A percentile compares a stretch with the other conserved stretches of the same genome.
Conservation (phyloP, 2,329 filamentous ascomycete genomes). For the Penicillium crustosum region DNA sequence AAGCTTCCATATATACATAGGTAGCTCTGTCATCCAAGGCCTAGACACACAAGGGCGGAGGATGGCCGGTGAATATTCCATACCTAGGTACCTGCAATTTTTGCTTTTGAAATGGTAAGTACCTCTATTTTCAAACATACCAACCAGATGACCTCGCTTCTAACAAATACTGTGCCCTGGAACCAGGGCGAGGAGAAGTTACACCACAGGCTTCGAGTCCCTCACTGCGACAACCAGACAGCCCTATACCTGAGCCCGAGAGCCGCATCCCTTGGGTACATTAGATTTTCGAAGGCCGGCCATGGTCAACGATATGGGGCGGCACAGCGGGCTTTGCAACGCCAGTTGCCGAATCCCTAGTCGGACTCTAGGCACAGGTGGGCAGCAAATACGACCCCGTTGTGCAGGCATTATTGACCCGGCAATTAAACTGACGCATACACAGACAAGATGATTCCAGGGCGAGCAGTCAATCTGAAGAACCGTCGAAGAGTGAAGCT, state of each 20-base stretch:
- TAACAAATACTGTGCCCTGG: neutral
- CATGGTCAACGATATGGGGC: conserved; percentile 80
- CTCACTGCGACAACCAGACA: neutral
- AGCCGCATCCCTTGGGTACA: conserved; percentile 57
- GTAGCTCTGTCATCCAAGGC: too few relatives aligned
- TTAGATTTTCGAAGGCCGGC: conserved; percentile 63
- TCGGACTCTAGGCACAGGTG: conserved; percentile 64
- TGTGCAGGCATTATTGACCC: too few relatives aligned
- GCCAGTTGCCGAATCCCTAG: conserved; percentile 60
- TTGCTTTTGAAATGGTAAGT: too few relatives aligned
- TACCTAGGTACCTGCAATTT: too few relatives aligned
- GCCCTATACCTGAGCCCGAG: neutral
- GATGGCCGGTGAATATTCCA: too few relatives aligned
- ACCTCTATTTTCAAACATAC: too few relatives aligned
- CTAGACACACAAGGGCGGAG: too few relatives aligned
- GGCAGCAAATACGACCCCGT: conserved; percentile 45
- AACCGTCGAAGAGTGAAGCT: too few relatives aligned
- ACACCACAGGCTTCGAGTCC: neutral
- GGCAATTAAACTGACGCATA: too few relatives aligned
- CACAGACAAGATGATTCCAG: too few relatives aligned
- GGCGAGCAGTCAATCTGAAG: too few relatives aligned
- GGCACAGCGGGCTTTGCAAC: conserved; percentile 68
- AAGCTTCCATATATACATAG: too few relatives aligned
- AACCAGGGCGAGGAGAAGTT: conserved; percentile 1
- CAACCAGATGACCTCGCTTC: neutral